Percentiles rank a stretch among this genome's conserved stretches.
Conservation (phyloP, 1,284 basidiomycete species). For the Melampsora americana region DNA sequence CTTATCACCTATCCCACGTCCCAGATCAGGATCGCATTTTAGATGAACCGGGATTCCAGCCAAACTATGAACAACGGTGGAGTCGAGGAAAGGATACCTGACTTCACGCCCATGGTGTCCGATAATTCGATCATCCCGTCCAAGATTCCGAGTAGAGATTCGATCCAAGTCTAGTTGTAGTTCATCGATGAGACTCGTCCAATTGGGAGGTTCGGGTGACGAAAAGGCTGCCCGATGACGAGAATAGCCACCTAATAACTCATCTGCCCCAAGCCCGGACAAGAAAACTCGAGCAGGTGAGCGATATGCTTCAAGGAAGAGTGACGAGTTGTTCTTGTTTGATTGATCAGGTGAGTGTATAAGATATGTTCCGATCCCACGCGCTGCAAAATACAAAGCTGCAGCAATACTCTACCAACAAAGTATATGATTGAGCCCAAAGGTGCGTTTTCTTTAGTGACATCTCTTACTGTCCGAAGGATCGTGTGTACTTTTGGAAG, state of each 20-base stretch:
- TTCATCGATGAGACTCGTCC: slow-evolving; percentile 23
- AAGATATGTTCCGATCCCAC: slow-evolving; percentile 63
- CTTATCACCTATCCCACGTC: slow-evolving; percentile 31
- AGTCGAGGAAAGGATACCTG: slow-evolving; percentile 36
- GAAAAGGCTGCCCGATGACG: slow-evolving; percentile 75
- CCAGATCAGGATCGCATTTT: slow-evolving; percentile 28
- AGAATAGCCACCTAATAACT: slow-evolving; percentile 88
- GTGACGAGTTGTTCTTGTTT: slow-evolving; percentile 44
- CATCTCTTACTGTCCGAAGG: slow-evolving; percentile 49
- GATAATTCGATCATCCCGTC: slow-evolving; percentile 37
- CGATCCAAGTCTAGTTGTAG: slow-evolving; percentile 37
- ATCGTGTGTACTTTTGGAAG: not conserved
- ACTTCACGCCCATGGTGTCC: slow-evolving; percentile 24
- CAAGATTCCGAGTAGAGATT: slow-evolving; percentile 35
- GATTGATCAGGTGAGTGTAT: not conserved
- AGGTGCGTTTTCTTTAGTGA: too few species aligned
- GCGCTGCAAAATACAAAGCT: slow-evolving; percentile 88
- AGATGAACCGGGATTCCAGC: slow-evolving; percentile 24
- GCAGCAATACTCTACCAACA: slow-evolving; percentile 72
- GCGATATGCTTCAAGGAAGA: slow-evolving; percentile 59
- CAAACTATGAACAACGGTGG: slow-evolving; percentile 14
- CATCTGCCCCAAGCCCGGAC: slow-evolving; percentile 91
- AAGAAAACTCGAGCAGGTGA: slow-evolving; percentile 78
- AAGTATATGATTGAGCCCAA: not conserved
- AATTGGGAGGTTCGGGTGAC: slow-evolving; percentile 19